A percentile compares a stretch with the other conserved stretches of the same genome.
phyloP scores from a whole-genome alignment of 306 rosid genomes.

The Gleditsia sinensis region DNA sequence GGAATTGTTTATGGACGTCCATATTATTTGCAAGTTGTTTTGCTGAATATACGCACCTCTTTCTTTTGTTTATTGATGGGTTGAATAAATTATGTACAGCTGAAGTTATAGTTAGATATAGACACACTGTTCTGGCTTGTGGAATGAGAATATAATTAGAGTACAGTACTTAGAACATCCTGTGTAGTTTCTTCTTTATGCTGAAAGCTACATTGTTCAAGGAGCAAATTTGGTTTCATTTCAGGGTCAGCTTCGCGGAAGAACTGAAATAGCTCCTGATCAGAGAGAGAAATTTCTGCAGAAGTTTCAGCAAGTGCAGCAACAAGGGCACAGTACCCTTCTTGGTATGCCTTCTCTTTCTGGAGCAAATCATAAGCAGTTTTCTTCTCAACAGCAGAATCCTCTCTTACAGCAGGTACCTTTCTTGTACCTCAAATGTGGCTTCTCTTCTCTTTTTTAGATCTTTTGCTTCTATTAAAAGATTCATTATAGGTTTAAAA shows the following conservation, averaged over 20 bases:
- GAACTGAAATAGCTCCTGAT: slow-evolving; percentile 86
- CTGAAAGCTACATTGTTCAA: slow-evolving; percentile 18
- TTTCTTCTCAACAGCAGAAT: slow-evolving; percentile 70
- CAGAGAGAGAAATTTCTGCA: slow-evolving; percentile 85
- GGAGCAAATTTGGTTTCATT: slow-evolving; percentile 27
- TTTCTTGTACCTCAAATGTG: not conserved
- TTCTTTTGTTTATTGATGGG: not conserved
- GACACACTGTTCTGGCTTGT: not conserved
- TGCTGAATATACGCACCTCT: not conserved
- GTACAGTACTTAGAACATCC: not conserved
- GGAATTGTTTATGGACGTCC: not conserved
- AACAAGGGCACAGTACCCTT: slow-evolving; percentile 69
- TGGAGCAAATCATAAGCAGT: slow-evolving; percentile 72
- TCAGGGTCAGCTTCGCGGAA: slow-evolving; percentile 72
- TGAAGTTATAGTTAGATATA: not conserved
- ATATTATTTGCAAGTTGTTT: not conserved
- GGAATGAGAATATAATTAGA: slow-evolving; percentile 11
- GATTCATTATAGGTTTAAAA: not conserved
- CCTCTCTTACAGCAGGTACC: slow-evolving; percentile 81
- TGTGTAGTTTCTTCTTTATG: slow-evolving; percentile 5
- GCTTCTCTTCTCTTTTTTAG: not conserved
- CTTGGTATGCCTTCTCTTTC: slow-evolving; percentile 63
- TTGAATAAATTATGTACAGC: not conserved
- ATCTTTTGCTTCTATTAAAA: not conserved
- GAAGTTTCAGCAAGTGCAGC: slow-evolving; percentile 84